phyloP scores from a whole-genome alignment of 2,329 filamentous ascomycete species.

The Neophaeococcomyces mojaviensis region DNA sequence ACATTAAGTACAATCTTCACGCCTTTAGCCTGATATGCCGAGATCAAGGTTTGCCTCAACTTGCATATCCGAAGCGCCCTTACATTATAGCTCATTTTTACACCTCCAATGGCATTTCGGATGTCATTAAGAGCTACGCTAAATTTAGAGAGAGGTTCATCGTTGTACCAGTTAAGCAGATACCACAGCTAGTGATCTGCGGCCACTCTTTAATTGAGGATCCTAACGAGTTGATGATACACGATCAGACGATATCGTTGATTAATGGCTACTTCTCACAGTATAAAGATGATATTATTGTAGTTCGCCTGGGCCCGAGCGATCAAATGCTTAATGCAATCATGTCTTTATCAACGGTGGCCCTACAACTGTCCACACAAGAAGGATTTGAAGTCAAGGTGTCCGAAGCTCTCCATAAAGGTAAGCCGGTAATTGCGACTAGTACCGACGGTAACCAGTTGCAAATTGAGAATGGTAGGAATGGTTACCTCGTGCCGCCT shows the following conservation, averaged over 20 bases:
- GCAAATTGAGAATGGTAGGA: constrained; percentile 63
- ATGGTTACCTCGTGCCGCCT: constrained; percentile 66
- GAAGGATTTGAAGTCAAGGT: constrained; percentile 86
- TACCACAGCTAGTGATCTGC: constrained; percentile 67
- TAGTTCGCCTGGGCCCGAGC: constrained; percentile 69
- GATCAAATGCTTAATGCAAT: constrained; percentile 75
- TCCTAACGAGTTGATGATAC: constrained; percentile 65
- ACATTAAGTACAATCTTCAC: constrained; percentile 64
- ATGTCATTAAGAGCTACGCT: constrained; percentile 68
- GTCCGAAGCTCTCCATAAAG: constrained; percentile 73
- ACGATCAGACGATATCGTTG: constrained; percentile 62
- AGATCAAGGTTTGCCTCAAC: constrained; percentile 44
- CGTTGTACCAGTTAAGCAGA: constrained; percentile 39
- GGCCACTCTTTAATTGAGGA: constrained; percentile 77
- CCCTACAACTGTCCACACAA: constrained; percentile 70
- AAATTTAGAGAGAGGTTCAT: constrained; percentile 59
- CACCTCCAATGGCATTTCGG: constrained; percentile 72
- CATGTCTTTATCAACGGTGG: constrained; percentile 63
- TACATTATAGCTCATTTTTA: constrained; percentile 81
- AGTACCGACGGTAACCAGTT: constrained; percentile 71
- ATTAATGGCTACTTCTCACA: constrained; percentile 57
- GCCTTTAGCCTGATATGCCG: constrained; percentile 59
- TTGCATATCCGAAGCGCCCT: constrained; percentile 49
- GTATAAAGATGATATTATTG: constrained; percentile 57
- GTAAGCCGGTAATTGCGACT: constrained; percentile 69